Evolutionary conservation across 1,284 basidiomycete genomes (phyloP).

Genomic region (Rhizoctonia solani): DNA sequence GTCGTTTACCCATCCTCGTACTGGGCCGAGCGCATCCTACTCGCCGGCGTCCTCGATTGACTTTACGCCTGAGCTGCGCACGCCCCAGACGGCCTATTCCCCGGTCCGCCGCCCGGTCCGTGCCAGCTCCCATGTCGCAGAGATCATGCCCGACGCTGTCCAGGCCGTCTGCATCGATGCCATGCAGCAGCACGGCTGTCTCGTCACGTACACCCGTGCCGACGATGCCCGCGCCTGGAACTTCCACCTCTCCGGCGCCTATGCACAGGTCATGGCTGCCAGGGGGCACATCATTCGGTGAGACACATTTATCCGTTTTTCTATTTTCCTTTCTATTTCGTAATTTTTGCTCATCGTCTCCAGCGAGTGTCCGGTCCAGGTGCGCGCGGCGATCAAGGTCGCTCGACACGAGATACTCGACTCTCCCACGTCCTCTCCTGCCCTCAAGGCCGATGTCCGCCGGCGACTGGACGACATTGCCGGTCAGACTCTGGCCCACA

Average conservation of each 20-base stretch:
- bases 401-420: conserved; percentile 92
- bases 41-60: conserved; percentile 67
- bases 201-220: conserved; percentile 76
- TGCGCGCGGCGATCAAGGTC: conserved; percentile 84
- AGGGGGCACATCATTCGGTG: conserved; percentile 85
- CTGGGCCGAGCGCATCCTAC: conserved; percentile 63
- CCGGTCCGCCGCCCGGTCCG: conserved; percentile 42
- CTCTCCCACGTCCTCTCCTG: conserved; percentile 63
- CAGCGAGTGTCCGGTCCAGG: conserved; percentile 51
- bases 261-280: conserved; percentile 91
- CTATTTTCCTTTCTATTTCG: too few relatives aligned
- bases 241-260: conserved; percentile 88
- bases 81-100: conserved; percentile 54
- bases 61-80: conserved; percentile 52
- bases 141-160: conserved; percentile 62
- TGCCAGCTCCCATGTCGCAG: conserved; percentile 25
- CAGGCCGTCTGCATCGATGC: conserved; percentile 81
- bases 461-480: conserved; percentile 91
- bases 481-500: conserved; percentile 81
- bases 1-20: conserved; percentile 84
- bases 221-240: conserved; percentile 79
- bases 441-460: conserved; percentile 85
- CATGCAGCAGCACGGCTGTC: conserved; percentile 78
- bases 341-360: conserved; percentile 9
- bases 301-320: conserved; percentile 72